A percentile compares a stretch with the other conserved stretches of the same genome.
These are phyloP conservation scores for Alloteropsis angusta DNA, from an alignment of 202 grass and related monocot species.

Conservation along the genomic window DNA sequence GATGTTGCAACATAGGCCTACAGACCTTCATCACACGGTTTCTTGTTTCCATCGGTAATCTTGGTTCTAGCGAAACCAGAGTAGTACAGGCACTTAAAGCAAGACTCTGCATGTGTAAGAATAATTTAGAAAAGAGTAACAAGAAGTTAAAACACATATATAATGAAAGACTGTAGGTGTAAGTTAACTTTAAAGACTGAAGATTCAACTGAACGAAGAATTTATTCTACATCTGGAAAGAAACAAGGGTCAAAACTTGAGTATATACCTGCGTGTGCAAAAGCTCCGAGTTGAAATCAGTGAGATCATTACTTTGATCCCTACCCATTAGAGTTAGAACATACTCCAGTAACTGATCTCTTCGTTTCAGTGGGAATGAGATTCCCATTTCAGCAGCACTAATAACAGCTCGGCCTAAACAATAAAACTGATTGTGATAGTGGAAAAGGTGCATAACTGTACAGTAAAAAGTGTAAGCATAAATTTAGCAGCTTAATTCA, in stretches of 20 bases:
- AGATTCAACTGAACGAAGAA: slow-evolving; percentile 2
- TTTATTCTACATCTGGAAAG: slow-evolving; percentile 8
- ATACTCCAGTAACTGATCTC: slow-evolving; percentile 89
- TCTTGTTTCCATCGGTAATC: slow-evolving; percentile 95
- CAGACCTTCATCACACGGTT: slow-evolving; percentile 97
- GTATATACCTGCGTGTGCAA: slow-evolving; percentile 72
- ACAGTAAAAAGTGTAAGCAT: background rate
- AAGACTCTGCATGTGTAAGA: slow-evolving; percentile 57
- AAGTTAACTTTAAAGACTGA: no score
- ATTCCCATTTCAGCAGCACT: slow-evolving; percentile 84
- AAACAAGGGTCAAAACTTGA: slow-evolving; percentile 20
- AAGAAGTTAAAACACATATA: background rate
- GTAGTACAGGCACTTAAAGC: slow-evolving; percentile 95
- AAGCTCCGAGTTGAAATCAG: slow-evolving; percentile 85
- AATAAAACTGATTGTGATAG: slow-evolving; percentile 22
- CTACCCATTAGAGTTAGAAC: slow-evolving; percentile 97
- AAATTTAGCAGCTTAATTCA: background rate
- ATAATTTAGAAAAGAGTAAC: background rate
- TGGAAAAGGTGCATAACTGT: background rate
- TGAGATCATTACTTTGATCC: slow-evolving; percentile 80
- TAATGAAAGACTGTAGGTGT: background rate
- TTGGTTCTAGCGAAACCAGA: slow-evolving; percentile 89
- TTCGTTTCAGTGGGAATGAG: slow-evolving; percentile 89
- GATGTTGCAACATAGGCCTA: background rate
- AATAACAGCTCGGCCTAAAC: slow-evolving; percentile 80